A percentile compares a stretch with the other conserved stretches of the same genome.
Conservation (phyloP, 225 moss, liverwort and hornwort genomes). For the Neckera pumila region DNA sequence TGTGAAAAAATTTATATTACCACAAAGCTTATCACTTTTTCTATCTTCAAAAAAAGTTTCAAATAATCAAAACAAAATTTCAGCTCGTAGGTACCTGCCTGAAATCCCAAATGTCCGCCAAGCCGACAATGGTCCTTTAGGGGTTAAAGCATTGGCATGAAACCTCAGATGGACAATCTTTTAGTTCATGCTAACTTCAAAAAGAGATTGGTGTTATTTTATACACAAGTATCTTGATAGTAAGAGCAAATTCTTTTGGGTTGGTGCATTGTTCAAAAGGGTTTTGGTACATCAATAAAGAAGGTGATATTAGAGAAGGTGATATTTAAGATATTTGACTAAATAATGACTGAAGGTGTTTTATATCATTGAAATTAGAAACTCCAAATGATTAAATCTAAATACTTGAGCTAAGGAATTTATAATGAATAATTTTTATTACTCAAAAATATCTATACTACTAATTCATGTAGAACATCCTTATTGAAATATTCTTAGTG, state of each 20-base stretch:
- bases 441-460: not conserved
- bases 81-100: too few species aligned
- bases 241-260: too few species aligned
- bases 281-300: not conserved
- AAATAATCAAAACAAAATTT: too few species aligned
- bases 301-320: too few species aligned
- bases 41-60: too few species aligned
- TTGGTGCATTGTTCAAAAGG: too few species aligned
- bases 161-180: rapidly evolving
- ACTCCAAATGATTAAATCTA: too few species aligned
- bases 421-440: not conserved
- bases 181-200: not conserved
- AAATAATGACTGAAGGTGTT: rapidly evolving
- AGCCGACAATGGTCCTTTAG: too few species aligned
- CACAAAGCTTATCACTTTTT: too few species aligned
- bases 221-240: too few species aligned
- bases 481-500: not conserved
- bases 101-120: too few species aligned
- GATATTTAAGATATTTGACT: not conserved
- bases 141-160: not conserved
- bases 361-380: not conserved
- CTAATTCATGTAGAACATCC: rapidly evolving
- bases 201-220: not conserved
- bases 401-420: not conserved
- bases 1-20: too few species aligned